Evolutionary conservation across 805 yeast species (phyloP).

Genomic region (Sugiyamaella boreocaroliniensis): DNA sequence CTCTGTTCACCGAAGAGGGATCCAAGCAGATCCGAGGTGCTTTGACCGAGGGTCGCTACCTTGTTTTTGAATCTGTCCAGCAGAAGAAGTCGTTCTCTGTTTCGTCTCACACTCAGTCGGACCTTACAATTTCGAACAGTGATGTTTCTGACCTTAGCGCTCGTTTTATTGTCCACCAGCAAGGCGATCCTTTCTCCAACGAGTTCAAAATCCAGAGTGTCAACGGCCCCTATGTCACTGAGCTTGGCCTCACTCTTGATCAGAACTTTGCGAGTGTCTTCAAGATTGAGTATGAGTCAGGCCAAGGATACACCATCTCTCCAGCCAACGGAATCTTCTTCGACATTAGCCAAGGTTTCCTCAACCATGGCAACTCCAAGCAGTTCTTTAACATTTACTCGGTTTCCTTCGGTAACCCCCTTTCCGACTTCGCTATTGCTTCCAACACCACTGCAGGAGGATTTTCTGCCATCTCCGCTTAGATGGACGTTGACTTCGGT

Average conservation of each 20-base stretch:
- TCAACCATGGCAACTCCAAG: not conserved
- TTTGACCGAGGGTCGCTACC: constrained; percentile 24
- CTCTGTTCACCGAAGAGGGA: constrained; percentile 20
- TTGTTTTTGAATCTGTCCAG: constrained; percentile 11
- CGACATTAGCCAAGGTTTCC: not conserved
- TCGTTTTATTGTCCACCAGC: constrained; percentile 6
- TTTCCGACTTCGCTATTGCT: not conserved
- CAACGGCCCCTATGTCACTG: not conserved
- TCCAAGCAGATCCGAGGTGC: constrained; percentile 21
- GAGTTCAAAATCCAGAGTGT: not conserved
- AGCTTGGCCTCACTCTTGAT: not conserved
- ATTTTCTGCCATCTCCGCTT: not conserved
- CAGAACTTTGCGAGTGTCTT: not conserved
- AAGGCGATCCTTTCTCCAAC: constrained; percentile 3
- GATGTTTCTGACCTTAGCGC: not conserved
- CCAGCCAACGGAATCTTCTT: not conserved
- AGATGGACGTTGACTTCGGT: not conserved
- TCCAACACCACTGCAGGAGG: not conserved
- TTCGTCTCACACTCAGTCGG: not conserved
- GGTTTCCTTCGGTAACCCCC: not conserved
- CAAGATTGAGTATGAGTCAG: not conserved
- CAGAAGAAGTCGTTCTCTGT: constrained; percentile 1
- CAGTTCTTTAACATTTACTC: constrained; percentile 1
- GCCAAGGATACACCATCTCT: not conserved
- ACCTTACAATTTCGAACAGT: not conserved